Evolutionary conservation across 1,284 basidiomycete genomes (phyloP), one percentile per base, ranked within the genome.

Genomic region (Rugosomyces carneus): DNA sequence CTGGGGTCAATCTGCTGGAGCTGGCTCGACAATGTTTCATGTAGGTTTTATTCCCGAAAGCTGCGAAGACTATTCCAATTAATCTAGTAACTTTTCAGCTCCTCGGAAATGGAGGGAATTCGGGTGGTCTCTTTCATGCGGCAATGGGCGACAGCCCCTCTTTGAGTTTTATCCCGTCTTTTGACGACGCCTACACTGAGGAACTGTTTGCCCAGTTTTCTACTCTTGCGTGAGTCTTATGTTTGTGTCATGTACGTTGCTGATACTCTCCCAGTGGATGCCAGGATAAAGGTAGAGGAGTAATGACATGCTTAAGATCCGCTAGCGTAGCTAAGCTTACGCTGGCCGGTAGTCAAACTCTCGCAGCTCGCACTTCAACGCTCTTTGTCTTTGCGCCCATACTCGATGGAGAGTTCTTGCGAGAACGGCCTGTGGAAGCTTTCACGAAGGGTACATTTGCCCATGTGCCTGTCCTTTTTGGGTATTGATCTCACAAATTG

Each of bases 1-100:
- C 2, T 69, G 64, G 63, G 68, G 68, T 8, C 54, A 67, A 55
- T 66, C 64, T 35, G 66, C 67, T 15, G 68, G 68, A 21, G 65
- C 67, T 43, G 67, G 66, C n/a, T 60, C 66, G 16, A 65, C 60
- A 1, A 65, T 68, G 63, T 65, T 62, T 42, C 67, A 69, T 37
- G 66, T 61, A 51, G 47, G 57, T 44, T 23, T 20, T 13, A 13
- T 37, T 21, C 13, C 2, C 13, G 31, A 16, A 4, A n/a, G 9
- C 9, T 11, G 3, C 1, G 4, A 34, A 34, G n/a, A 15, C 5
- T 34, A 34, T 5, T 13, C 21, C 18, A 7, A 19, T 7, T 21
- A 8, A 15, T 40, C 20, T 29, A 15, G 34, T 34, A 5, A 44
- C 42, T 45, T 45, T n/a, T n/a, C 45, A 67, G 66, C 56, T 69